Evolutionary conservation across 2,329 filamentous ascomycete genomes (phyloP), one percentile per base, ranked within the genome.

Genomic region (Graphiopsis chlorocephala): DNA sequence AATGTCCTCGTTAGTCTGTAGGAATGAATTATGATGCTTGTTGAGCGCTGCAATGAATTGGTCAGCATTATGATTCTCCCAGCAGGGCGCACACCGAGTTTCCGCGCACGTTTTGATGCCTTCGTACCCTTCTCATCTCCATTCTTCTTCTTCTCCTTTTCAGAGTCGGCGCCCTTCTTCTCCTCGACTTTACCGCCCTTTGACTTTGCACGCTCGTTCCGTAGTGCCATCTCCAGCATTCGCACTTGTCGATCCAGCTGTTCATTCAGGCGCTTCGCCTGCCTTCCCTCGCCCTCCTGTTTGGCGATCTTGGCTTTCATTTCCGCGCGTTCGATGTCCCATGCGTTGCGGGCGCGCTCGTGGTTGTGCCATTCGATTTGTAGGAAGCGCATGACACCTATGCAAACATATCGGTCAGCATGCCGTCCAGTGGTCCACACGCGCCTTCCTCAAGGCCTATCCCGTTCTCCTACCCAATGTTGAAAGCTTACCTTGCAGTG

Each of bases 331-430:
- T 99, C 95, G 76, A 99, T 99, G 79, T 99, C 95, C 95, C 95
- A 99, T 42, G 93, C 90, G 80, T 99, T 99, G 73, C 95, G 88
- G 76, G 97, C 95, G 79, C 95, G 91, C 80, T 99, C 95, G 78
- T 99, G 94, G 71, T 92, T 90, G 80, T 99, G 95, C 95, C 95
- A 99, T 86, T 99, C 94, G 56, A 95, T 95, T 81, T 99, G 95
- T 45, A 99, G 87, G 78, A 99, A 99, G 79, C 95, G 93, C 95
- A 99, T 99, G 42, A 99, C 95, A 75, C 95, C 92, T 95, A 71
- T 35, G 63, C 31, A 23, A 65, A 11, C 53, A 25, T 11, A 20
- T 53, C 53, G 6, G 67, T 77, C 68, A 77, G 73, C 63, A 53
- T 47, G 14, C 25, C 12, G n/a, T 1, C 29, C 29, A 45, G 15